A percentile compares a stretch with the other conserved stretches of the same genome.
Conservation (phyloP, 2,329 filamentous ascomycete genomes). For the Emergomyces pasteurianus region DNA sequence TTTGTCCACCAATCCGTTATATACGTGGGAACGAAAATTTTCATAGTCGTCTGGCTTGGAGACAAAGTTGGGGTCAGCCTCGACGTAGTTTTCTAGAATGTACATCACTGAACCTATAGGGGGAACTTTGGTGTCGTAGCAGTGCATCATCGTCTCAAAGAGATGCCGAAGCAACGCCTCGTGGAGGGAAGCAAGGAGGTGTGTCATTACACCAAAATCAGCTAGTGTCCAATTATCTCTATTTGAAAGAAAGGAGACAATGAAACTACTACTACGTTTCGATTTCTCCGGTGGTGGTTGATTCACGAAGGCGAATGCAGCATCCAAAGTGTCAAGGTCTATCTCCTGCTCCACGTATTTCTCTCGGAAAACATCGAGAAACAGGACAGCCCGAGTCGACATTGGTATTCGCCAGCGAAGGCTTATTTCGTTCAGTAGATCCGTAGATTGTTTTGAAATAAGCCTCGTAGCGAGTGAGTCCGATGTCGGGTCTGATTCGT, state of each 20-base stretch:
- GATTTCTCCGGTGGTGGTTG: slow-evolving; percentile 51
- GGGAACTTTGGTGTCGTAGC: slow-evolving; percentile 79
- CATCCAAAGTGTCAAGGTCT: slow-evolving; percentile 67
- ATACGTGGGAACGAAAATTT: slow-evolving; percentile 59
- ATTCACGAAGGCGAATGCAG: slow-evolving; percentile 72
- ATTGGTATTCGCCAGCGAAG: slow-evolving; percentile 81
- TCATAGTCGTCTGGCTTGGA: slow-evolving; percentile 57
- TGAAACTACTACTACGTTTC: slow-evolving; percentile 42
- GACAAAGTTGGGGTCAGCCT: slow-evolving; percentile 63
- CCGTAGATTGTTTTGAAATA: slow-evolving; percentile 63
- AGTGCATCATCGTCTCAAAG: slow-evolving; percentile 74
- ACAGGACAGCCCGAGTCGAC: slow-evolving; percentile 64
- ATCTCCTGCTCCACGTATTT: slow-evolving; percentile 80
- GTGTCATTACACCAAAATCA: slow-evolving; percentile 60
- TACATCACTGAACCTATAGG: slow-evolving; percentile 69
- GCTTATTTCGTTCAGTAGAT: slow-evolving; percentile 74
- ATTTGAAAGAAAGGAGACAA: slow-evolving; percentile 41
- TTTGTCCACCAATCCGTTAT: slow-evolving; percentile 59
- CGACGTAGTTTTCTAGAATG: slow-evolving; percentile 70
- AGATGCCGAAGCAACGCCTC: slow-evolving; percentile 77
- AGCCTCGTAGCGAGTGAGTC: slow-evolving; percentile 41
- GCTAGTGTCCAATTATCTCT: slow-evolving; percentile 56
- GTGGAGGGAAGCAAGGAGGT: slow-evolving; percentile 61
- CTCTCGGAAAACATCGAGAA: slow-evolving; percentile 72
- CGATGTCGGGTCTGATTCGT: slow-evolving; percentile 37